Base-by-base conservation (phyloP, 2,329 filamentous ascomycete genomes). In the Cryphonectria carpinicola region DNA sequence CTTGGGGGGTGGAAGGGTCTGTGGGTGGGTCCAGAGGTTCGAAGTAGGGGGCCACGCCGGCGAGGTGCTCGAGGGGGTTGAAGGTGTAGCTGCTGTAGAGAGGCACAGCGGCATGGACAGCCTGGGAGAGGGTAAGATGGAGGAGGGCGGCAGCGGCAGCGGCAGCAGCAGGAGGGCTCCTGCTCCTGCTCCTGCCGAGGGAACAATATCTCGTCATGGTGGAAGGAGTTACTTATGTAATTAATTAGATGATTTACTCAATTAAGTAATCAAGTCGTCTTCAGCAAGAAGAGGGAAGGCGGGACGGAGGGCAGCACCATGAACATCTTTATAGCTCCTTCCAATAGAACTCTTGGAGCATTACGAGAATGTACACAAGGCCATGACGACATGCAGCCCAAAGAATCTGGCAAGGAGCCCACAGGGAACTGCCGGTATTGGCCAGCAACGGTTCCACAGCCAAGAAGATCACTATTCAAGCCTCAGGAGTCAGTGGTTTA, bases 31-130 rank as follows among this genome's bases (percentile, higher is more conserved):
- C 82, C 71, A 86, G 82, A 0, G 86, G 83, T 74, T 88, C 86
- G 68, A 87, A 89, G 74, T 89, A 89, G 0, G 87, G 87, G 1
- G 85, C 81, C 7, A 88, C 86, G n/a, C 87, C 87, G 0, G 83
- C 83, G 13, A 88, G 80, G 68, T 89, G 87, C 37, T 87, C 79
- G 2, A 89, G 79, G 0, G 86, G 84, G 67, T 87, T 84, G 76
- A 89, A 88, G 67, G 76, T 78, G 73, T 86, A 87, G 1, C 79
- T 80, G 0, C 83, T 85, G 74, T 84, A 84, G 60, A 85, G 78
- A 7, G 71, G 71, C 19, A 70, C 71, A 14, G 66, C 66, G 5
- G 71, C 68, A 10, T 61, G 28, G 19, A 25, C 56, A 32, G 43
- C 43, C 43, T 66, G 68, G 11, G 56, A 52, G 25, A 65, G 41